Evolutionary conservation across 2,329 filamentous ascomycete genomes (phyloP).

Genomic region (Shiraia sp.): DNA sequence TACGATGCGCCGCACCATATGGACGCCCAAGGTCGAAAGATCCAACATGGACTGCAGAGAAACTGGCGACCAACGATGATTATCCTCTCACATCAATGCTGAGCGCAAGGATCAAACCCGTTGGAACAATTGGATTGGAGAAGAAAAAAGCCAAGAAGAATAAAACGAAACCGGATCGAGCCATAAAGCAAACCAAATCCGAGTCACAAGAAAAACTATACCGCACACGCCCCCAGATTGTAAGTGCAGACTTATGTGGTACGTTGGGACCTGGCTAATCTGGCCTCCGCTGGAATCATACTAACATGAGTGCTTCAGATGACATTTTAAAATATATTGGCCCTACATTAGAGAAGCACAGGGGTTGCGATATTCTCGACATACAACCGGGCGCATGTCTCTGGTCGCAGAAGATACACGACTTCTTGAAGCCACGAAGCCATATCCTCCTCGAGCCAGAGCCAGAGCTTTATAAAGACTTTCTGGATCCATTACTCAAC

Average conservation of each 20-base stretch:
- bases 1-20: background rate
- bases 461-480: conserved; percentile 58
- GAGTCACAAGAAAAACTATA: background rate
- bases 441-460: conserved; percentile 84
- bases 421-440: conserved; percentile 73
- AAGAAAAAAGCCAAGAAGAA: background rate
- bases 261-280: conserved; percentile 28
- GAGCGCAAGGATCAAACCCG: conserved; percentile 13
- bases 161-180: background rate
- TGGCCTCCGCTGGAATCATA: background rate
- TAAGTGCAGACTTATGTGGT: conserved; percentile 53
- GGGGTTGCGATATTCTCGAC: conserved; percentile 84
- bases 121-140: too few relatives aligned
- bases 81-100: conserved; percentile 18
- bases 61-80: conserved; percentile 14
- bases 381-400: conserved; percentile 79
- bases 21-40: conserved; percentile 2
- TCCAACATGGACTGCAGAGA: conserved; percentile 17
- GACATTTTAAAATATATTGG: conserved; percentile 72
- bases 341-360: conserved; percentile 68
- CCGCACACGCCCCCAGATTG: conserved; percentile 40
- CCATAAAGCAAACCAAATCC: background rate
- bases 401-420: conserved; percentile 77
- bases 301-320: conserved; percentile 51
- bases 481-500: conserved; percentile 57